phyloP scores from a whole-genome alignment of 208 protist species.

The Phytomonas francai region DNA sequence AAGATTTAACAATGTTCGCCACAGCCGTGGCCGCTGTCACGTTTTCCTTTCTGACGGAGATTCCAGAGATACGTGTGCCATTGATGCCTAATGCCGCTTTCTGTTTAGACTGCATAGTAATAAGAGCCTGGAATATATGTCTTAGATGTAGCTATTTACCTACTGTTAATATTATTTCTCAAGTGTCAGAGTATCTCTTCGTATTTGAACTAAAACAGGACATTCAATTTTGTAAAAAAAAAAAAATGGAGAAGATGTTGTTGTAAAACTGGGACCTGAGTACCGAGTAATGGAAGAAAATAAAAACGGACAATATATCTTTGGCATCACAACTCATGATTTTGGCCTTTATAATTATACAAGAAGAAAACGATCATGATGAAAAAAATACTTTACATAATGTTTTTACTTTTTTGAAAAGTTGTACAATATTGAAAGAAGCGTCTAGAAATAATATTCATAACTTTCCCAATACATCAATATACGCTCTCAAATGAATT shows the following conservation, averaged over 20 bases:
- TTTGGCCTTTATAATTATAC: background rate
- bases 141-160: constrained; percentile 2
- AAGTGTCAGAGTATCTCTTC: background rate
- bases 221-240: no score
- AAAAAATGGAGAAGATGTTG: background rate
- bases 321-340: background rate
- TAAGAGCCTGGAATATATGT: background rate
- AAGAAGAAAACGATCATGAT: background rate
- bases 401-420: background rate
- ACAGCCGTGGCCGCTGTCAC: constrained; percentile 96
- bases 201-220: no score
- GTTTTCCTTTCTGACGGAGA: constrained; percentile 96
- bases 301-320: background rate
- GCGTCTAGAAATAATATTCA: background rate
- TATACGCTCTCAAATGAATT: constrained; percentile 7
- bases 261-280: background rate
- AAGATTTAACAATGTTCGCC: constrained; percentile 99
- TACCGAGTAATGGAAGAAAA: background rate
- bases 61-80: constrained; percentile 91
- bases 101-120: constrained; percentile 80
- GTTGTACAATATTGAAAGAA: background rate
- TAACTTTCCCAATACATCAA: constrained; percentile 5
- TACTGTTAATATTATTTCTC: background rate
- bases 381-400: constrained; percentile 1
- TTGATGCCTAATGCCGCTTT: constrained; percentile 89